A percentile compares a stretch with the other conserved stretches of the same genome.
Conservation (phyloP, 106 monocot genomes). For the Hemerocallis citrina region DNA sequence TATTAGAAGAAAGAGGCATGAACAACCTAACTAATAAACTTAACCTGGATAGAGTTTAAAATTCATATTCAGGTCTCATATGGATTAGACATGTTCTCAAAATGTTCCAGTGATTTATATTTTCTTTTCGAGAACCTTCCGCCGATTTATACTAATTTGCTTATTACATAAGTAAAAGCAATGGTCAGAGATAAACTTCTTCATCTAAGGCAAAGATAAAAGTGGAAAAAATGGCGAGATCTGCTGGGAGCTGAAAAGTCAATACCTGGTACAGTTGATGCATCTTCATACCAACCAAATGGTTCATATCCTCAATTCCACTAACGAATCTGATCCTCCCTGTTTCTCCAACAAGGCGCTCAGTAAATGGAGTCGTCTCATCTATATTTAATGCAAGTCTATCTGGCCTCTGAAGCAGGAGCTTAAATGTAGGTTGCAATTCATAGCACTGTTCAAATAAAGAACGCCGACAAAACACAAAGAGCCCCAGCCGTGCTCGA, state of each 20-base stretch:
- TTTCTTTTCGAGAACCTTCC: too few relatives aligned
- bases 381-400: slow-evolving; percentile 63
- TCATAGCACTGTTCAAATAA: slow-evolving; percentile 97
- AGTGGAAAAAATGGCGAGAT: neutral
- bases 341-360: slow-evolving; percentile 57
- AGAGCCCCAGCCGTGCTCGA: slow-evolving; percentile 88
- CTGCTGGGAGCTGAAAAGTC: neutral
- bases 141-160: too few relatives aligned
- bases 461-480: slow-evolving; percentile 76
- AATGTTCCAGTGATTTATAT: too few relatives aligned
- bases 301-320: slow-evolving; percentile 71
- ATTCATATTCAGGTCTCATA: too few relatives aligned
- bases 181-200: too few relatives aligned
- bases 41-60: too few relatives aligned
- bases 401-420: slow-evolving; percentile 84
- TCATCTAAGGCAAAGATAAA: neutral
- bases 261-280: slow-evolving; percentile 79
- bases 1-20: too few relatives aligned
- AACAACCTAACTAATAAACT: too few relatives aligned
- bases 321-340: slow-evolving; percentile 50
- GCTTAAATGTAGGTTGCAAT: slow-evolving; percentile 87
- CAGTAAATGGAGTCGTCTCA: slow-evolving; percentile 68
- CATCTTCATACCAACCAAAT: slow-evolving; percentile 56
- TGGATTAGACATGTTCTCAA: too few relatives aligned
- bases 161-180: too few relatives aligned